These are phyloP conservation scores for Lepidium sativum DNA, from an alignment of 345 rosid genomes.

Conservation along the genomic window DNA sequence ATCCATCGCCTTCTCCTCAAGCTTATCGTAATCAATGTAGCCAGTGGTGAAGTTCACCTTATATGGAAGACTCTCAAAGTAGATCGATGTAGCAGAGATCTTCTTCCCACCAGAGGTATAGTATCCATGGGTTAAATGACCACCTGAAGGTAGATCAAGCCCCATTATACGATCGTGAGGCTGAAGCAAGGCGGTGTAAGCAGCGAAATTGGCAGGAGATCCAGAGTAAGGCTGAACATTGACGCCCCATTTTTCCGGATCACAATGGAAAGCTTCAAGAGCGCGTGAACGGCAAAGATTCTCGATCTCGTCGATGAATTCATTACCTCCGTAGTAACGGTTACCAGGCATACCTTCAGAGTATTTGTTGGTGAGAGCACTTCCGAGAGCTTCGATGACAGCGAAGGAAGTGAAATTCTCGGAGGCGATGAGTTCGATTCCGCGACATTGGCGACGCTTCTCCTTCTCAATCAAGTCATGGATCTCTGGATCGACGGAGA, in stretches of 20 bases:
- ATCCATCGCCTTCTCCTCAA: slow-evolving; percentile 99
- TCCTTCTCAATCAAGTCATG: slow-evolving; percentile 95
- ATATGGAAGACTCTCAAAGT: slow-evolving; percentile 97
- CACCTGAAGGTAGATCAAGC: slow-evolving; percentile 91
- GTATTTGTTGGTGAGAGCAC: slow-evolving; percentile 95
- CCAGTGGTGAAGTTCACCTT: slow-evolving; percentile 85
- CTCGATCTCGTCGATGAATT: slow-evolving; percentile 91
- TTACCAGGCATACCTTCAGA: slow-evolving; percentile 98
- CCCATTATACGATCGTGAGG: slow-evolving; percentile 99
- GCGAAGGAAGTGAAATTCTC: slow-evolving; percentile 97
- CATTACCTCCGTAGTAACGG: slow-evolving; percentile 98
- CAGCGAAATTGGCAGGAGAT: slow-evolving; percentile 98
- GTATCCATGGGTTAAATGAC: slow-evolving; percentile 94
- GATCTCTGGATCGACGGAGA: slow-evolving; percentile 72
- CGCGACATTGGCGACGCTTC: slow-evolving; percentile 92
- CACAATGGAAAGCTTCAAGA: slow-evolving; percentile 63
- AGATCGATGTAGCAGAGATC: slow-evolving; percentile 98
- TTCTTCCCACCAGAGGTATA: slow-evolving; percentile 96
- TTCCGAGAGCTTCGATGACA: slow-evolving; percentile 96
- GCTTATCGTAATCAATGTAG: slow-evolving; percentile 78
- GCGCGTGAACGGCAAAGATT: slow-evolving; percentile 92
- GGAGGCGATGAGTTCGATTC: slow-evolving; percentile 93
- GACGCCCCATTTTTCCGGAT: slow-evolving; percentile 80
- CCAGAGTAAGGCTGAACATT: slow-evolving; percentile 99
- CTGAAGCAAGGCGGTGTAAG: slow-evolving; percentile 91